A percentile compares a stretch with the other conserved stretches of the same genome.
Evolutionary conservation across 768 basidiomycete genomes (phyloP).

Genomic region (Asterophora parasitica): DNA sequence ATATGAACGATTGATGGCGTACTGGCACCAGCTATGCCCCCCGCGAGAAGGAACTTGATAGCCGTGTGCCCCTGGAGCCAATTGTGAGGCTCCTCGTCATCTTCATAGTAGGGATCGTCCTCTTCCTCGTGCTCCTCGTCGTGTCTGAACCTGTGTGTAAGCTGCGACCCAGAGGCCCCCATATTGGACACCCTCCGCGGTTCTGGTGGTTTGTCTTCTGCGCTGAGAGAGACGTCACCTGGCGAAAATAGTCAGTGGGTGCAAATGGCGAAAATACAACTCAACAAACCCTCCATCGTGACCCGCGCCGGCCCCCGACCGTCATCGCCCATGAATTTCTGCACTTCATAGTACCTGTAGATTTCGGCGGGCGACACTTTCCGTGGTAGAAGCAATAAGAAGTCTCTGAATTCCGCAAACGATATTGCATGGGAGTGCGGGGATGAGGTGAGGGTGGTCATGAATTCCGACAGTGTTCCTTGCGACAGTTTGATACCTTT

Average conservation of each 20-base stretch:
- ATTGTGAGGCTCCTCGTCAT: constrained; percentile 55
- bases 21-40: constrained; percentile 94
- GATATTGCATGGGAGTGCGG: constrained; percentile 63
- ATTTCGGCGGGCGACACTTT: constrained; percentile 81
- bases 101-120: constrained; percentile 45
- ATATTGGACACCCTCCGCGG: constrained; percentile 10
- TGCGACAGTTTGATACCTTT: constrained; percentile 71
- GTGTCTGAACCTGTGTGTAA: constrained; percentile 14
- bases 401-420: constrained; percentile 87
- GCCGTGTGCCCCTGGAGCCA: constrained; percentile 69
- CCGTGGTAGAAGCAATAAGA: constrained; percentile 81
- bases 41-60: constrained; percentile 87
- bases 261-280: constrained; percentile 1
- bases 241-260: constrained; percentile 9
- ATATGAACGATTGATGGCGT: constrained; percentile 23
- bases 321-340: constrained; percentile 65
- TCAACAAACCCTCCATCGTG: constrained; percentile 79
- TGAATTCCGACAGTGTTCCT: constrained; percentile 74
- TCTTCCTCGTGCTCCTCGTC: constrained; percentile 41
- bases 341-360: constrained; percentile 74
- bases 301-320: constrained; percentile 75
- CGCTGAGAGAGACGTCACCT: constrained; percentile 78
- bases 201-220: constrained; percentile 62
- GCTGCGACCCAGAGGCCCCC: constrained; percentile 12
- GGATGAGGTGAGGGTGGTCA: constrained; percentile 70